A percentile compares a stretch with the other conserved stretches of the same genome.
Evolutionary conservation across 140 eudicot genomes (phyloP).

Genomic region (Stevia rebaudiana): DNA sequence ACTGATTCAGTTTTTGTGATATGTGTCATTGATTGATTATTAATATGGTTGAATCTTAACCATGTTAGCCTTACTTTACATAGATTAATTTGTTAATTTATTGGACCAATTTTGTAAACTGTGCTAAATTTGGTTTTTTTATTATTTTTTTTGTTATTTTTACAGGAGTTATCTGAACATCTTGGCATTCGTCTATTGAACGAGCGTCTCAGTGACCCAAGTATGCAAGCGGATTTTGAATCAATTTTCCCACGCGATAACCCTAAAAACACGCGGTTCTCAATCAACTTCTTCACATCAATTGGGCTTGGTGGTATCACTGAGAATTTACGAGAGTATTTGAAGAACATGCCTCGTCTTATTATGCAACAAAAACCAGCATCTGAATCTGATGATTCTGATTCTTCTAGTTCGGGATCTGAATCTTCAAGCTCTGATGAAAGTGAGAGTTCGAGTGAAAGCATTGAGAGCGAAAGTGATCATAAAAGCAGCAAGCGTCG

Average conservation of each 20-base stretch:
- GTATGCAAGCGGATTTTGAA: slow-evolving; percentile 80
- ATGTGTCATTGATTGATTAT: background rate
- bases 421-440: slow-evolving; percentile 42
- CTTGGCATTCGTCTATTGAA: slow-evolving; percentile 79
- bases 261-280: slow-evolving; percentile 79
- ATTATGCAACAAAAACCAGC: slow-evolving; percentile 85
- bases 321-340: slow-evolving; percentile 76
- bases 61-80: background rate
- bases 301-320: slow-evolving; percentile 98
- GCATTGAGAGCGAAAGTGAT: slow-evolving; percentile 39
- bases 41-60: background rate
- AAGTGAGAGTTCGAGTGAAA: slow-evolving; percentile 31
- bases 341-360: slow-evolving; percentile 92
- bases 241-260: slow-evolving; percentile 89
- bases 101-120: background rate
- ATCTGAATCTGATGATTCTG: slow-evolving; percentile 47
- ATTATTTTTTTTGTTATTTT: too few relatives aligned
- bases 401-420: slow-evolving; percentile 42
- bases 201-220: slow-evolving; percentile 77
- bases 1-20: too few relatives aligned
- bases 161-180: slow-evolving; percentile 89
- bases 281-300: slow-evolving; percentile 89
- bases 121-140: slow-evolving; percentile 10
- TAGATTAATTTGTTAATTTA: background rate
- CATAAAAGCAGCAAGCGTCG: slow-evolving; percentile 43